Conservation (phyloP, 768 basidiomycete species). For the Coprinopsis sp. region DNA sequence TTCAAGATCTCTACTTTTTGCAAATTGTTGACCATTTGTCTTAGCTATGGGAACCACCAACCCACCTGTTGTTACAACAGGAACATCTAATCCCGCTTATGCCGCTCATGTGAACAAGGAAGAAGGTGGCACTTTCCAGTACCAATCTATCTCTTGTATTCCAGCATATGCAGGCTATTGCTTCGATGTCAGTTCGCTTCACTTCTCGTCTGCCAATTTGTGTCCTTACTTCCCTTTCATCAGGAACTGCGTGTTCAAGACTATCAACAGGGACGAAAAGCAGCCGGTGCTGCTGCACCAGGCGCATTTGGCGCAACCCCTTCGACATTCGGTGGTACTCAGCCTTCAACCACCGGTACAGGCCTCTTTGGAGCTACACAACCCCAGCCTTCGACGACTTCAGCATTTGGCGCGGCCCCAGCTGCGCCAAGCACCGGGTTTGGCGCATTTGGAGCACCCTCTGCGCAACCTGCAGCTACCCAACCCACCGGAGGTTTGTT, state of each 20-base stretch:
- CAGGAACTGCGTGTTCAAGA: conserved; percentile 78
- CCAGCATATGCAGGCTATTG: conserved; percentile 75
- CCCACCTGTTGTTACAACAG: conserved; percentile 46
- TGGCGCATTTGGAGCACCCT: conserved; percentile 22
- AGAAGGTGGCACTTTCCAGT: conserved; percentile 50
- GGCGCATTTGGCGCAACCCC: conserved; percentile 55
- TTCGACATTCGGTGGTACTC: conserved; percentile 41
- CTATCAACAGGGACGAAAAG: conserved; percentile 70
- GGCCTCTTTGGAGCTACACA: conserved; percentile 44
- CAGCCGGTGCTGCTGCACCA: conserved; percentile 34
- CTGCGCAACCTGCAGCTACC: conserved; percentile 2
- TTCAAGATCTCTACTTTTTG: neutral
- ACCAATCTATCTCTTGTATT: conserved; percentile 79
- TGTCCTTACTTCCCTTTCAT: conserved; percentile 4
- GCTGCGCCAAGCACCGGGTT: conserved; percentile 33
- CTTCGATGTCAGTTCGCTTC: conserved; percentile 52
- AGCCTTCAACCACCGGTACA: conserved; percentile 33
- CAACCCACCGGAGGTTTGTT: conserved; percentile 32
- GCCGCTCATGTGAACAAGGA: conserved; percentile 64
- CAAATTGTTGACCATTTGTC: neutral
- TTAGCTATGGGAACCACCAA: conserved; percentile 3
- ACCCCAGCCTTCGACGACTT: conserved; percentile 33
- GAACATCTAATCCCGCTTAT: conserved; percentile 66
- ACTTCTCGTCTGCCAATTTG: conserved; percentile 6
- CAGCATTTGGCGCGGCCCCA: conserved; percentile 24